phyloP scores from a whole-genome alignment of 352 stramenopile genomes.

The Phytopythium aichiense region DNA sequence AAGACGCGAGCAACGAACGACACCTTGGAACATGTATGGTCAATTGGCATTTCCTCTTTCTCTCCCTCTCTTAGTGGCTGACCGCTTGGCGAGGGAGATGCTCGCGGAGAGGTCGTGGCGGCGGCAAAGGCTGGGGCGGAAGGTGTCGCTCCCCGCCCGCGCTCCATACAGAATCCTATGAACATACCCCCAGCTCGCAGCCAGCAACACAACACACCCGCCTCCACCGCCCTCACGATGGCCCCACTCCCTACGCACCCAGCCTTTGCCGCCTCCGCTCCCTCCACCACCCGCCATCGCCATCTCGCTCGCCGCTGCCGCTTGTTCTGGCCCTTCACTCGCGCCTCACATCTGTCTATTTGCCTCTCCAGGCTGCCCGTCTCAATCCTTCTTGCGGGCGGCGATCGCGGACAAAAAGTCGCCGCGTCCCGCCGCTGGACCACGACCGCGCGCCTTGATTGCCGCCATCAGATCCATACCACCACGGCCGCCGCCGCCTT shows the following conservation, averaged over 20 bases:
- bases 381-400: slow-evolving; percentile 57
- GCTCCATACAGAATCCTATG: background rate
- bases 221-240: background rate
- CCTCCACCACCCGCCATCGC: background rate
- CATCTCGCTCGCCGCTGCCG: background rate
- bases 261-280: background rate
- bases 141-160: background rate
- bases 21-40: background rate
- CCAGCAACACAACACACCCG: background rate
- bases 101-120: background rate
- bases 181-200: background rate
- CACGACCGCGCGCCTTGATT: slow-evolving; percentile 38
- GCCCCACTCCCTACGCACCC: background rate
- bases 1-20: background rate
- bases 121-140: background rate
- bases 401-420: slow-evolving; percentile 58
- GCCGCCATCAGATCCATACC: slow-evolving; percentile 49
- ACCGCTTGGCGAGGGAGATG: background rate
- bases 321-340: slow-evolving; percentile 1
- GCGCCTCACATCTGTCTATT: background rate
- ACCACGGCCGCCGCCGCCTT: slow-evolving; percentile 26
- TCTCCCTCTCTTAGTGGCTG: background rate
- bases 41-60: slow-evolving; percentile 3
- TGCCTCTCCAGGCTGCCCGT: slow-evolving; percentile 3
- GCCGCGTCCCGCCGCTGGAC: slow-evolving; percentile 25